Evolutionary conservation across 176 grass and related monocot species (phyloP), one percentile per base, ranked within the genome.

Genomic region (Aegilops speltoides): DNA sequence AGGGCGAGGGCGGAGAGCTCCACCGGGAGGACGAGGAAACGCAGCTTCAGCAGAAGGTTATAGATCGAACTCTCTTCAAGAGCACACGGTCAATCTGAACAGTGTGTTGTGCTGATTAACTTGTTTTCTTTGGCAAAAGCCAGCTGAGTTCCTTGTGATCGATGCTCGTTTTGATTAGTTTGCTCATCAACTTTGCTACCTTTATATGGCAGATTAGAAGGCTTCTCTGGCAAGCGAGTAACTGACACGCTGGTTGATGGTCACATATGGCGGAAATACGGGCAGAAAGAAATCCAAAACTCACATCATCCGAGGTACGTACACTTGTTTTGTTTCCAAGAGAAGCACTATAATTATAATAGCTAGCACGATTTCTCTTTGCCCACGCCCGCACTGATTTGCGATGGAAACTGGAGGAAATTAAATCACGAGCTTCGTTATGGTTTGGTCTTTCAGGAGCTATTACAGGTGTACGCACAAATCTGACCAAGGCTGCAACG

Each of bases 381-480:
- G 34, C 10, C 10, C 68, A 14, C 37, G 3, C 40, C 6, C 41
- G 40, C 37, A 28, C 40, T 74, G 71, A 74, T 48, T 23, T 46
- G 70, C 36, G 11, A 25, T 25, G 10, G 22, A 73, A 45, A 33
- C 6, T 15, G 0, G 16, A 6, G 33, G 28, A 19, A 22, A 54
- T 19, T 54, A 17, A 64, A 64, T 73, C 25, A 36, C 4, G 14
- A 22, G 48, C 36, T 9, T 23, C n/a, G 25, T 24, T 37, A 41
- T 50, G 41, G 10, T 62, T 73, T n/a, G 10, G 29, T 22, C 33
- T 36, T 86, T 71, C 85, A 98, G 96, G 77, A 93, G 92, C 78
- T 98, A 98, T 76, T 98, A 80, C 86, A 92, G 93, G 77, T 98
- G 96, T 87, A 96, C 90, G 2, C 88, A 98, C 84, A 94, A 88